Percentiles rank a stretch among this genome's conserved stretches.
Conservation (phyloP, 2,329 filamentous ascomycete species). For the Aspergillus nomiae region DNA sequence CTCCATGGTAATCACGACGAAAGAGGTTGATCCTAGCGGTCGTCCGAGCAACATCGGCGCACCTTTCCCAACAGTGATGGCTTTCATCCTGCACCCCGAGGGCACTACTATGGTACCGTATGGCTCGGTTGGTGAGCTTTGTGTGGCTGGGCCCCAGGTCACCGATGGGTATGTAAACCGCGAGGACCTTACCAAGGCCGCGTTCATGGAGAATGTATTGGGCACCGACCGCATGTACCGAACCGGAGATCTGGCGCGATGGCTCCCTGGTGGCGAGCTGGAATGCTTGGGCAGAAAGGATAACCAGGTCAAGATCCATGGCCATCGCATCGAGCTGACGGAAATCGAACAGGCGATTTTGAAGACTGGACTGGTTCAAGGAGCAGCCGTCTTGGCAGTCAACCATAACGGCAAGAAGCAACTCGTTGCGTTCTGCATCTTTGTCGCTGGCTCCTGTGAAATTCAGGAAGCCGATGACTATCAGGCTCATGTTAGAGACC, state of each 20-base stretch:
- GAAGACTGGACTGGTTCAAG: background rate
- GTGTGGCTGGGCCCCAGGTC: constrained; percentile 17
- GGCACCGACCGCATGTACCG: constrained; percentile 10
- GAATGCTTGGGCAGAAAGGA: constrained; percentile 58
- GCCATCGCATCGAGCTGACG: constrained; percentile 58
- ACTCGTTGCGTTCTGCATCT: constrained; percentile 2
- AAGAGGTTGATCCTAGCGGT: background rate
- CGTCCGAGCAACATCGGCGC: constrained; percentile 13
- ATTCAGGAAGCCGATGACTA: background rate
- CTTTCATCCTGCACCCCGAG: constrained; percentile 18
- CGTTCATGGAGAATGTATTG: constrained; percentile 7
- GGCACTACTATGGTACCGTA: constrained; percentile 12
- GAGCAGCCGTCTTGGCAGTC: background rate
- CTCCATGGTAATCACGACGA: background rate
- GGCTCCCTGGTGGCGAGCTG: constrained; percentile 17
- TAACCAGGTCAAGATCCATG: constrained; percentile 59
- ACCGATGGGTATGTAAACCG: constrained; percentile 21
- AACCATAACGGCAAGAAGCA: background rate
- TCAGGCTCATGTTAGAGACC: background rate
- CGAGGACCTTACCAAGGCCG: constrained; percentile 13
- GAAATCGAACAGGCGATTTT: constrained; percentile 28
- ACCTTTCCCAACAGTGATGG: constrained; percentile 15
- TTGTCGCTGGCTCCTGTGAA: background rate
- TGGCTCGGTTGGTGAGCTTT: constrained; percentile 20
- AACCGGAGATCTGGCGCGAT: constrained; percentile 24